Base-by-base conservation (phyloP, 2,329 filamentous ascomycete genomes). In the Ophiostoma pallidulum region DNA sequence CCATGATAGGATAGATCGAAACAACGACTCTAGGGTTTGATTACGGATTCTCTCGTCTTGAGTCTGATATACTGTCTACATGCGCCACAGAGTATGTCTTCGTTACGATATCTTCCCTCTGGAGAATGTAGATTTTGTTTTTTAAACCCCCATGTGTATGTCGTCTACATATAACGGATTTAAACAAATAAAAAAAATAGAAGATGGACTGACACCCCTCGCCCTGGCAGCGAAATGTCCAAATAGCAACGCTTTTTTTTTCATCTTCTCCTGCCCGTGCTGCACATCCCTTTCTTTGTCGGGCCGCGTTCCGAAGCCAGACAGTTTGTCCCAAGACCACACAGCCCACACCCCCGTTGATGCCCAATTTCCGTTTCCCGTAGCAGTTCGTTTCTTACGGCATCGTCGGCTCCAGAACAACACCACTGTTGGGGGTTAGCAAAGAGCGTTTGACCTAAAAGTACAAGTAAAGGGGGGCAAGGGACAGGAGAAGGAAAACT, bases 401-500 rank as follows among this genome's bases (percentile, higher is more conserved):
- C 41, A 48, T 52, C 5, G 43, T 53, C 39, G 55, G 54, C 42
- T 56, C 55, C 28, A 57, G 39, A 16, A 52, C 54, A 24, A 54
- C 54, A 33, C 55, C 55, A 13, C 55, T 57, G 29, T n/a, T 32
- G 9, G 24, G 13, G 13, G 47, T 50, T 43, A 50, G 48, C 18
- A 24, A n/a, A n/a, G n/a, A n/a, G n/a, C n/a, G n/a, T n/a, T n/a
- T n/a, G n/a, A n/a, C n/a, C n/a, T 12, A n/a, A 14, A 12, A 35
- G n/a, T 10, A 33, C 12, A 32, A 28, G n/a, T 22, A 26, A 26
- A 40, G 18, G 16, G 10, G 3, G 8, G 10, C 4, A 20, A 28
- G 10, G 12, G 31, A 19, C 19, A 41, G n/a, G 13, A 31, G 18
- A 22, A 44, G n/a, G 19, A 18, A 22, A 22, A 72, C 74, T 71